Conservation (phyloP, 805 yeast species). For the Nakazawaea wyomingensis region DNA sequence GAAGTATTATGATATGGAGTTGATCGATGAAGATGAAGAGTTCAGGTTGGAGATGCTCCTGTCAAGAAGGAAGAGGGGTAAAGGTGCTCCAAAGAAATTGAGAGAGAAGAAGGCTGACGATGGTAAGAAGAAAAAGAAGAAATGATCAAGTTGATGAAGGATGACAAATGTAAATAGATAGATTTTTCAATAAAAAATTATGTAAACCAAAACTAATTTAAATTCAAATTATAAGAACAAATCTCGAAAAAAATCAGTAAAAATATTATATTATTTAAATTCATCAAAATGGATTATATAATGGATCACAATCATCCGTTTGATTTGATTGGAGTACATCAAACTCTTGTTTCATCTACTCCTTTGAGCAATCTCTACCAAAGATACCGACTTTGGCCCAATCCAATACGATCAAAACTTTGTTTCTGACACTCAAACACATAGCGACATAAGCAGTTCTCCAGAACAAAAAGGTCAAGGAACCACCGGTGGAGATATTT, state of each 20-base stretch:
- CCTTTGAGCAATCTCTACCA: constrained; percentile 93
- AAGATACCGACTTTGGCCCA: constrained; percentile 85
- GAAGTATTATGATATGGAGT: constrained; percentile 37
- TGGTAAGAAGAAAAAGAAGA: constrained; percentile 34
- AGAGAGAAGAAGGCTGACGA: constrained; percentile 40
- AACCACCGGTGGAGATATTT: constrained; percentile 77
- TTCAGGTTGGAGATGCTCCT: constrained; percentile 63
- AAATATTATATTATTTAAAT: too few relatives aligned
- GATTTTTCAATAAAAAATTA: background rate
- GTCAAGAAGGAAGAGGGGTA: constrained; percentile 75
- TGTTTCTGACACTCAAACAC: constrained; percentile 88
- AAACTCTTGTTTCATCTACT: constrained; percentile 19
- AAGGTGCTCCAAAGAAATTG: constrained; percentile 76
- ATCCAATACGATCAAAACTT: constrained; percentile 77
- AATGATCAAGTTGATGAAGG: background rate
- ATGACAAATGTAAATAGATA: background rate
- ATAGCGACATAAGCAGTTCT: constrained; percentile 88
- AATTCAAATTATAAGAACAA: too few relatives aligned
- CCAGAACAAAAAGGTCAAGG: constrained; percentile 89
- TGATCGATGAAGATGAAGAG: constrained; percentile 64
- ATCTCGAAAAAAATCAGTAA: too few relatives aligned
- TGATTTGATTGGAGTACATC: too few relatives aligned
- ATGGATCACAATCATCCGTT: background rate
- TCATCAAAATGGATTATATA: too few relatives aligned
- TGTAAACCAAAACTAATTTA: background rate